Conservation (phyloP, 176 grass and related monocot genomes). For the Hordeum marinum region DNA sequence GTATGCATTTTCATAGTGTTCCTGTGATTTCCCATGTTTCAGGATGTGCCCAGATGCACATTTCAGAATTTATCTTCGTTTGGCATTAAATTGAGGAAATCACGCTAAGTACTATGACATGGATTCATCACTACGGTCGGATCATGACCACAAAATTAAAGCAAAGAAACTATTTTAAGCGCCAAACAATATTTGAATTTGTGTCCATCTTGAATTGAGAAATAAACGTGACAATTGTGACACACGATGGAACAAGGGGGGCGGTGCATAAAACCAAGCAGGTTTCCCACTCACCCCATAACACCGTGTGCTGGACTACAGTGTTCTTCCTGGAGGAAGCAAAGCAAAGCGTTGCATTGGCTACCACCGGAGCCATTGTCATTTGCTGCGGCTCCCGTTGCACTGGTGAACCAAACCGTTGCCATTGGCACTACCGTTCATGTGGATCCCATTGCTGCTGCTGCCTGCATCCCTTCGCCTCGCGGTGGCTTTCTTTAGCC, state of each 20-base stretch:
- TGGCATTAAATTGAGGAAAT: neutral
- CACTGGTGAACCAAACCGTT: constrained; percentile 61
- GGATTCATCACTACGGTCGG: neutral
- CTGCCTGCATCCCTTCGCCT: constrained; percentile 53
- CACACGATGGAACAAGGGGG: constrained; percentile 19
- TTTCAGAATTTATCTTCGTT: neutral
- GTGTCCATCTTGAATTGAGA: constrained; percentile 54
- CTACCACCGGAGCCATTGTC: constrained; percentile 18
- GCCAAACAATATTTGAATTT: constrained; percentile 28
- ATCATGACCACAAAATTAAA: neutral
- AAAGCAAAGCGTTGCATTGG: constrained; percentile 19
- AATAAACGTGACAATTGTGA: constrained; percentile 52
- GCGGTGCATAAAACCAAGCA: constrained; percentile 39
- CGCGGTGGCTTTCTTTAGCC: constrained; percentile 34
- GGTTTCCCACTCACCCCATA: constrained; percentile 31
- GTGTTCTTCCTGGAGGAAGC: constrained; percentile 23
- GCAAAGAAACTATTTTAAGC: neutral
- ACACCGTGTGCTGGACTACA: constrained; percentile 31
- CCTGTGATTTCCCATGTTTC: neutral
- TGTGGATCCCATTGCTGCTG: constrained; percentile 40
- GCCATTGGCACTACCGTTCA: constrained; percentile 40
- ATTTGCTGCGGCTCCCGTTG: constrained; percentile 61
- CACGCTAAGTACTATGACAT: neutral
- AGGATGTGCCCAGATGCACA: neutral
- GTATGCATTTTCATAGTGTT: too few relatives aligned